These are phyloP conservation scores for Aphanomyces astaci DNA, from an alignment of 352 stramenopile species.

Conservation along the genomic window DNA sequence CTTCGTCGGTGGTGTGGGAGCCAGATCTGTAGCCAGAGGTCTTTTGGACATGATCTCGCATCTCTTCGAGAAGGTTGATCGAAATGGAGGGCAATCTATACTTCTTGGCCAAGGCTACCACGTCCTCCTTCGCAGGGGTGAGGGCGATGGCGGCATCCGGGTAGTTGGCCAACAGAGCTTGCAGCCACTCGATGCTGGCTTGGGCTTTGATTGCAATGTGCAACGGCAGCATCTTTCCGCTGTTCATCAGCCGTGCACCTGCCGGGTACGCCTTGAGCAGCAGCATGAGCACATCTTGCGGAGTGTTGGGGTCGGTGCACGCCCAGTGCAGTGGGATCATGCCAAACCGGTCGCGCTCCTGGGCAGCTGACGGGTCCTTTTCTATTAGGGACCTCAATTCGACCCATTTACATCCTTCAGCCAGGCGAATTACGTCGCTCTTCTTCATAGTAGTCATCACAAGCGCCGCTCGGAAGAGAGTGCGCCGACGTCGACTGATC, in stretches of 20 bases:
- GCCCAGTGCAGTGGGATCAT: constrained; percentile 85
- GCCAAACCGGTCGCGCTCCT: constrained; percentile 77
- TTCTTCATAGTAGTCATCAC: constrained; percentile 38
- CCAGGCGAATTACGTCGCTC: constrained; percentile 77
- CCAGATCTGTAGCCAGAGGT: background rate
- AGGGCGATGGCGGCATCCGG: constrained; percentile 76
- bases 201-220: constrained; percentile 85
- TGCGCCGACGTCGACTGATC: constrained; percentile 4
- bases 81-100: constrained; percentile 44
- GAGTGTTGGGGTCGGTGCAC: constrained; percentile 72
- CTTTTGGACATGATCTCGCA: constrained; percentile 69
- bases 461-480: background rate
- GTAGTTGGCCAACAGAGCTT: constrained; percentile 73
- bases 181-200: constrained; percentile 79
- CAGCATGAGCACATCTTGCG: constrained; percentile 67
- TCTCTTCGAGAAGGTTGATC: constrained; percentile 75
- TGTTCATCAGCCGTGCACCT: constrained; percentile 59
- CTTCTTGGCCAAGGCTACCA: constrained; percentile 63
- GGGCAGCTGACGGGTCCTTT: constrained; percentile 49
- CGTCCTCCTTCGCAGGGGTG: constrained; percentile 58
- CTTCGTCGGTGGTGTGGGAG: constrained; percentile 5
- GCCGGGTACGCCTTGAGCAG: constrained; percentile 72
- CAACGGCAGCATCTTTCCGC: constrained; percentile 74
- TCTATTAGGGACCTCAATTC: constrained; percentile 69
- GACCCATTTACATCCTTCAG: constrained; percentile 72